phyloP scores from a whole-genome alignment of 768 basidiomycete genomes.

The Suillus plorans region DNA sequence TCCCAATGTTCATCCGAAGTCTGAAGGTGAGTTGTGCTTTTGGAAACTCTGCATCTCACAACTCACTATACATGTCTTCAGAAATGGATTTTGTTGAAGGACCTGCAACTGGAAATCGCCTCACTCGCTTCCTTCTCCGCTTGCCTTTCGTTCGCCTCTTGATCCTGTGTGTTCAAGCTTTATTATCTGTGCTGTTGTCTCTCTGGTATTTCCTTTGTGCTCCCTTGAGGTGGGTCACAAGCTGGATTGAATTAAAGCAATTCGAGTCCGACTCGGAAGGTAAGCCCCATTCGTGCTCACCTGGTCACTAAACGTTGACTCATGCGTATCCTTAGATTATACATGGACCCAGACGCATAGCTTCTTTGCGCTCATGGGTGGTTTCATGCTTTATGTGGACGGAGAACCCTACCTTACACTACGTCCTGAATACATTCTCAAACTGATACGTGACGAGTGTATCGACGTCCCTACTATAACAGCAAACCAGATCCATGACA shows the following conservation, averaged over 20 bases:
- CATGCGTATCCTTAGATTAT: background rate
- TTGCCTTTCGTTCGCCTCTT: too few species aligned
- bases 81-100: background rate
- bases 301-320: background rate
- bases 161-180: background rate
- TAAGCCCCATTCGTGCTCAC: background rate
- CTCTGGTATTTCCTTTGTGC: background rate
- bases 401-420: constrained; percentile 1
- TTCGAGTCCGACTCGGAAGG: background rate
- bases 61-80: background rate
- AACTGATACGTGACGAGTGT: background rate
- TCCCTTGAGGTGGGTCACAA: background rate
- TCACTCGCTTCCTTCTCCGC: too few species aligned
- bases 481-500: constrained; percentile 19
- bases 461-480: constrained; percentile 5
- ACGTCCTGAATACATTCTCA: background rate
- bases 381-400: constrained; percentile 16
- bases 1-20: background rate
- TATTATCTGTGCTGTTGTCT: background rate
- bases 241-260: background rate
- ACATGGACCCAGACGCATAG: constrained; percentile 4
- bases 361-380: constrained; percentile 18
- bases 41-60: background rate
- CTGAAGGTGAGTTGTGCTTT: background rate
- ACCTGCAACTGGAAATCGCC: too few species aligned